A percentile compares a stretch with the other conserved stretches of the same genome.
Evolutionary conservation across 176 grass and related monocot genomes (phyloP).

Genomic region (Lolium perenne): DNA sequence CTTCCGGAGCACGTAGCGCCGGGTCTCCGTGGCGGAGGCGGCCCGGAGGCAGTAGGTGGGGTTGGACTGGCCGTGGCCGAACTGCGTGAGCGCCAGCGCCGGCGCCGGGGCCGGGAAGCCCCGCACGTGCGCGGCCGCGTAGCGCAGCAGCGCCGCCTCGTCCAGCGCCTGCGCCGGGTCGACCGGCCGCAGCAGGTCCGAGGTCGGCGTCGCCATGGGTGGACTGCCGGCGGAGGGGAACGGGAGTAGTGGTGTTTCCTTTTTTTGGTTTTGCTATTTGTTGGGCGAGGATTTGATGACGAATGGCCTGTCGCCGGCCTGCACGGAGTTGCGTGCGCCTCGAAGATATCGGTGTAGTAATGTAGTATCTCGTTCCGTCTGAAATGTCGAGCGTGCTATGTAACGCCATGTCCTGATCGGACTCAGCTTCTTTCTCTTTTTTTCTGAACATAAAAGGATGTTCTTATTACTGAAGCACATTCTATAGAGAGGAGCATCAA

Average conservation of each 20-base stretch:
- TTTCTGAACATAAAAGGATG: too few species aligned
- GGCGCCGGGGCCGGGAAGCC: conserved; percentile 59
- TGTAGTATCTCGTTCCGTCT: background rate
- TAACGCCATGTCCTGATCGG: too few species aligned
- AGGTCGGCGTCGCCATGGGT: conserved; percentile 66
- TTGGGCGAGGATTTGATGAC: background rate
- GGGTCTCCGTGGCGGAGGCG: conserved; percentile 32
- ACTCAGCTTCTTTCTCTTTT: too few species aligned
- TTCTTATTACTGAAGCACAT: too few species aligned
- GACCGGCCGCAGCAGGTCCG: conserved; percentile 67
- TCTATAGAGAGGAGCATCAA: too few species aligned
- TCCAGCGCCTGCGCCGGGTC: conserved; percentile 60
- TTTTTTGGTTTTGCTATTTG: too few species aligned
- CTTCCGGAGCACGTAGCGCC: conserved; percentile 88
- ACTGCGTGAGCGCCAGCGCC: conserved; percentile 60
- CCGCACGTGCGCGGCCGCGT: conserved; percentile 63
- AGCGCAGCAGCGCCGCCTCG: conserved; percentile 77
- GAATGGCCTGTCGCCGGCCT: background rate
- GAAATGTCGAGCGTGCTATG: too few species aligned
- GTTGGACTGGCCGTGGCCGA: conserved; percentile 94
- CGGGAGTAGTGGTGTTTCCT: background rate
- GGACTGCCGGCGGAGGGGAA: background rate
- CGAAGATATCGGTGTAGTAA: background rate
- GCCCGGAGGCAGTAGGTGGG: conserved; percentile 82
- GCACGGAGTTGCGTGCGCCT: background rate